These are phyloP conservation scores for Phytophthora citrophthora DNA, from an alignment of 352 stramenopile genomes.

Conservation along the genomic window DNA sequence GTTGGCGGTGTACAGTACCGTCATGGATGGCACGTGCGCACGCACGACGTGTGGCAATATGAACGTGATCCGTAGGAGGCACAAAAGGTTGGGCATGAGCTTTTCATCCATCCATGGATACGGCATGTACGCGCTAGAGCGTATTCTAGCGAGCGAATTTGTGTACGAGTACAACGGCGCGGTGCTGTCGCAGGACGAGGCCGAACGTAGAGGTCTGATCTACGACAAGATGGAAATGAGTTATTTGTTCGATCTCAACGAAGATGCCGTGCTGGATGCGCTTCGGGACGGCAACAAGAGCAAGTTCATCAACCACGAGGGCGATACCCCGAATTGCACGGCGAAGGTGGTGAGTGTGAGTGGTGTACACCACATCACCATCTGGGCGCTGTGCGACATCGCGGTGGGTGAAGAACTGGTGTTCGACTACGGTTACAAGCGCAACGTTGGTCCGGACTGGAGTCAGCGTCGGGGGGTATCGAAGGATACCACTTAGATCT, in stretches of 20 bases:
- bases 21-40: too few species aligned
- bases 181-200: constrained; percentile 66
- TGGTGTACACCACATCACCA: constrained; percentile 88
- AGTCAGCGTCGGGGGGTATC: constrained; percentile 35
- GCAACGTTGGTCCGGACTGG: constrained; percentile 63
- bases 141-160: constrained; percentile 51
- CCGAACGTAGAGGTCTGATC: constrained; percentile 67
- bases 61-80: constrained; percentile 26
- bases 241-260: constrained; percentile 93
- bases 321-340: constrained; percentile 70
- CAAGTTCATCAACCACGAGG: constrained; percentile 87
- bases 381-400: constrained; percentile 89
- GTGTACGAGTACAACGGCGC: constrained; percentile 70
- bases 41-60: constrained; percentile 25
- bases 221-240: constrained; percentile 83
- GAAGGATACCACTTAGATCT: constrained; percentile 21
- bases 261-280: constrained; percentile 89
- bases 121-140: constrained; percentile 53
- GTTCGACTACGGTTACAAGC: constrained; percentile 73
- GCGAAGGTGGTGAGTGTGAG: constrained; percentile 81
- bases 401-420: constrained; percentile 64
- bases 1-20: constrained; percentile 14
- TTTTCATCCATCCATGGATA: constrained; percentile 65
- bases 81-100: constrained; percentile 48
- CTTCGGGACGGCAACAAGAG: constrained; percentile 92